Conservation (phyloP, 148 eudicot species). For the Limonium bicolor region DNA sequence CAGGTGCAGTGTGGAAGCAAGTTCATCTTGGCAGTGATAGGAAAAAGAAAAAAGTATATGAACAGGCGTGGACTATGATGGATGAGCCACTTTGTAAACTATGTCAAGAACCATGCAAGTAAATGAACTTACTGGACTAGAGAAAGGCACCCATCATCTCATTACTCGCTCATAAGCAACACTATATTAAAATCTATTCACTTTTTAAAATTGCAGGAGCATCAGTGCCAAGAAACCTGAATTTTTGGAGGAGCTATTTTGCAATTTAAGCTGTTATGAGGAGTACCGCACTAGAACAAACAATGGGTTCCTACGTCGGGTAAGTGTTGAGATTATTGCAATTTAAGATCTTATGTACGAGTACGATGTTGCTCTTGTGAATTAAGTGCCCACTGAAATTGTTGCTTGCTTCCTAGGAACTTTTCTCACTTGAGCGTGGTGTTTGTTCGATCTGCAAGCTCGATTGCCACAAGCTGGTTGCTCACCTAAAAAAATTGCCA, state of each 20-base stretch:
- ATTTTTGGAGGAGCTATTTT: conserved; percentile 77
- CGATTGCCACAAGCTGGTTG: conserved; percentile 85
- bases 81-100: conserved; percentile 91
- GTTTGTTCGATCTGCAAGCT: conserved; percentile 69
- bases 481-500: conserved; percentile 43
- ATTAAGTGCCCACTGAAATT: too few species aligned
- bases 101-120: conserved; percentile 81
- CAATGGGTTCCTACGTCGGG: conserved; percentile 70
- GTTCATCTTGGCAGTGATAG: conserved; percentile 33
- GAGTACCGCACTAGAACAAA: conserved; percentile 72
- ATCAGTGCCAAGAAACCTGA: conserved; percentile 59
- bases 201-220: conserved; percentile 32
- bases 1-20: conserved; percentile 57
- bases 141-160: too few species aligned
- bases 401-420: conserved; percentile 39
- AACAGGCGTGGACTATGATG: conserved; percentile 55
- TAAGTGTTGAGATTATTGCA: too few species aligned
- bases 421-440: conserved; percentile 76
- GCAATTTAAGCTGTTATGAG: conserved; percentile 59
- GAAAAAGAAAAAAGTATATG: conserved; percentile 36
- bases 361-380: too few species aligned
- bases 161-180: background rate
- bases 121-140: too few species aligned
- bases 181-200: background rate
- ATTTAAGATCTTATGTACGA: too few species aligned